phyloP scores from a whole-genome alignment of 2,329 filamentous ascomycete species.

The Orbilia ellipsospora region DNA sequence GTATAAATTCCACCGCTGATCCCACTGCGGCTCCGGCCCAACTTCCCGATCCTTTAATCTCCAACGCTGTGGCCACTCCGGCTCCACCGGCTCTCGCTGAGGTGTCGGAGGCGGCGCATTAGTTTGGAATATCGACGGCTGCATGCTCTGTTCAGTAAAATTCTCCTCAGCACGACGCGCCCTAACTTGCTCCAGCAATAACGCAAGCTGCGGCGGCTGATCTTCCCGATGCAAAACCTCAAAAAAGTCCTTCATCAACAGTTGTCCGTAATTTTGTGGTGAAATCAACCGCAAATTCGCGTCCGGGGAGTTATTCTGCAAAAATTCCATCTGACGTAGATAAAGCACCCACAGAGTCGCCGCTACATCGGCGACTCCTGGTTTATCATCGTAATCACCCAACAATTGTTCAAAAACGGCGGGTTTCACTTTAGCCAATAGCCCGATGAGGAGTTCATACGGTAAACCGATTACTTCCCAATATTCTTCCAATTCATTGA shows the following conservation, averaged over 20 bases:
- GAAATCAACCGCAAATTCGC: background rate
- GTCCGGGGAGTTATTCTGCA: background rate
- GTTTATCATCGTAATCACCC: background rate
- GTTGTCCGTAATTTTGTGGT: background rate
- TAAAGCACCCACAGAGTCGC: background rate
- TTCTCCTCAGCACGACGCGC: no score
- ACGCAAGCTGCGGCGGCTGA: background rate
- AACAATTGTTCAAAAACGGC: background rate
- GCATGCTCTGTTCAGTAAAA: no score
- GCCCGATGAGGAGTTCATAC: background rate
- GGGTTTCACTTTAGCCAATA: background rate
- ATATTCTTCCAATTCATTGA: background rate
- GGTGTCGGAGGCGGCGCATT: no score
- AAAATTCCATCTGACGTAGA: background rate
- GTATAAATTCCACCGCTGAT: no score
- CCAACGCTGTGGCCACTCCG: no score
- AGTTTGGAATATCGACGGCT: no score
- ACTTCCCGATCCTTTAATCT: no score
- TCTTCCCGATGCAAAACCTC: background rate
- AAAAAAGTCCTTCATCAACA: constrained; percentile 1
- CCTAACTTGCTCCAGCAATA: background rate
- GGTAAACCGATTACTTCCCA: background rate
- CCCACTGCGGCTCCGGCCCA: no score
- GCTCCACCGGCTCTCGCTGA: no score
- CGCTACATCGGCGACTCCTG: background rate